Percentiles rank a stretch among this genome's conserved stretches.
Evolutionary conservation across 768 basidiomycete genomes (phyloP).

Genomic region (Hemileccinum rubropunctum): DNA sequence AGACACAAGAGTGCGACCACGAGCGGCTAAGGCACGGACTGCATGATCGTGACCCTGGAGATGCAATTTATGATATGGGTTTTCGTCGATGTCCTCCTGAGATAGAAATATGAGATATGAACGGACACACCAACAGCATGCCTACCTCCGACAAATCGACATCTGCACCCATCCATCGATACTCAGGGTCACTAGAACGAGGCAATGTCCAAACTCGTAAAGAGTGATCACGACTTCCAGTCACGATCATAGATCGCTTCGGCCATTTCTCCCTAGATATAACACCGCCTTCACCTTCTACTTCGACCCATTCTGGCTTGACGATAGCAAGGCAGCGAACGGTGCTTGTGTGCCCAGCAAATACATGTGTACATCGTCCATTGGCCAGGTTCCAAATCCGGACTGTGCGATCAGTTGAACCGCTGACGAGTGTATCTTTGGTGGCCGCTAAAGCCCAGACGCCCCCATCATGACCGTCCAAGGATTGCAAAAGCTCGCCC

Average conservation of each 20-base stretch:
- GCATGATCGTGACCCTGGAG: slow-evolving; percentile 91
- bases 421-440: slow-evolving; percentile 86
- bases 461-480: slow-evolving; percentile 92
- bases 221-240: slow-evolving; percentile 67
- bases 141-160: slow-evolving; percentile 53
- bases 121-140: slow-evolving; percentile 1
- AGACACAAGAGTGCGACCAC: slow-evolving; percentile 87
- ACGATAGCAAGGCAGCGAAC: slow-evolving; percentile 96
- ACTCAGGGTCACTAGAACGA: slow-evolving; percentile 70
- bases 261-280: slow-evolving; percentile 71
- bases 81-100: slow-evolving; percentile 66
- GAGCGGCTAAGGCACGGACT: slow-evolving; percentile 87
- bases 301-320: slow-evolving; percentile 84
- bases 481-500: slow-evolving; percentile 67
- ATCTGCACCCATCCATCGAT: slow-evolving; percentile 61
- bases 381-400: slow-evolving; percentile 85
- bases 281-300: slow-evolving; percentile 60
- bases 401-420: slow-evolving; percentile 91
- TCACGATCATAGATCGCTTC: slow-evolving; percentile 68
- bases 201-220: slow-evolving; percentile 69
- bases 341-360: slow-evolving; percentile 95
- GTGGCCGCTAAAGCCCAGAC: slow-evolving; percentile 95
- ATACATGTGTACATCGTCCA: slow-evolving; percentile 85
- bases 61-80: slow-evolving; percentile 86
- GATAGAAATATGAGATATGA: slow-evolving; percentile 10